Conservation (phyloP, 441 rosid species). For the Arabidopsis lyrata region DNA sequence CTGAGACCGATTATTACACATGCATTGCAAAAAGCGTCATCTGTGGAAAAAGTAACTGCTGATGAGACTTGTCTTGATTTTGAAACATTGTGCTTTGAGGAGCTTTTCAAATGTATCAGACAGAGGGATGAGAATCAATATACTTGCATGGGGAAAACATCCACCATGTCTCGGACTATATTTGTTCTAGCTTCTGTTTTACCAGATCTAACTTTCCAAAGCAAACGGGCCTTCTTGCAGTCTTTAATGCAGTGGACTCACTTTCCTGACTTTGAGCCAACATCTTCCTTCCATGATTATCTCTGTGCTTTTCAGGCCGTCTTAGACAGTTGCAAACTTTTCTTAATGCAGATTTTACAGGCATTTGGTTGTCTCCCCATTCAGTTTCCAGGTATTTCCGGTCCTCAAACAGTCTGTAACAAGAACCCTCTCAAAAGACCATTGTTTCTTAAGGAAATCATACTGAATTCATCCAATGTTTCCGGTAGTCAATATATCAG, state of each 20-base stretch:
- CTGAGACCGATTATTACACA: conserved; percentile 82
- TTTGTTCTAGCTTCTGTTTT: conserved; percentile 71
- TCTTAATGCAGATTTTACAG: conserved; percentile 56
- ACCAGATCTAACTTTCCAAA: conserved; percentile 66
- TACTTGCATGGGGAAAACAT: conserved; percentile 48
- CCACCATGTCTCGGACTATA: conserved; percentile 61
- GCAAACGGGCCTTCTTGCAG: conserved; percentile 60
- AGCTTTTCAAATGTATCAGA: conserved; percentile 63
- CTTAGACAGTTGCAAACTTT: conserved; percentile 65
- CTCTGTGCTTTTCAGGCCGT: conserved; percentile 70
- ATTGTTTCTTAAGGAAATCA: conserved; percentile 62
- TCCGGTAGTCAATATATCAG: conserved; percentile 48
- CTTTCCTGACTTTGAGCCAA: conserved; percentile 69
- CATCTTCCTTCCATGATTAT: conserved; percentile 73
- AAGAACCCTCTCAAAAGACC: conserved; percentile 46
- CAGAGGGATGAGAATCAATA: conserved; percentile 51
- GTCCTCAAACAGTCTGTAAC: conserved; percentile 36
- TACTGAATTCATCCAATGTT: conserved; percentile 38
- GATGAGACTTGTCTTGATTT: conserved; percentile 72
- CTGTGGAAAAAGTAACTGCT: conserved; percentile 57
- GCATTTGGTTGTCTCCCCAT: conserved; percentile 55
- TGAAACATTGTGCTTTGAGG: conserved; percentile 81
- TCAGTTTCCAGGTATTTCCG: conserved; percentile 50
- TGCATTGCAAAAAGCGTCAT: conserved; percentile 64
- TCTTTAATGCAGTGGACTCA: conserved; percentile 68